Conservation (phyloP, 306 rosid genomes). For the Quercus cerris region DNA sequence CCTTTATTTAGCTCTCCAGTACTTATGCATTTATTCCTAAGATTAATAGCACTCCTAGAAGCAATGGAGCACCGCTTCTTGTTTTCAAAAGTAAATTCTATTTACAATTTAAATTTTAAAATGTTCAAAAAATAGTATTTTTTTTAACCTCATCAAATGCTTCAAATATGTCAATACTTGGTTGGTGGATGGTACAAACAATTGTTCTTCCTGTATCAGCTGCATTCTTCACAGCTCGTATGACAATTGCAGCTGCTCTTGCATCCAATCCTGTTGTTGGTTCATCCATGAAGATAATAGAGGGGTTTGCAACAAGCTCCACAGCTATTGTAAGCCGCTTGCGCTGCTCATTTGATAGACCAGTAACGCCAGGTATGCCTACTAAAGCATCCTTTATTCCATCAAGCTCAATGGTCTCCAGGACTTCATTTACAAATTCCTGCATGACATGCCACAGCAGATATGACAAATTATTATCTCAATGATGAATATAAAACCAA, state of each 20-base stretch:
- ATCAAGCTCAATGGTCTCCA: too few species aligned
- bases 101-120: constrained; percentile 18
- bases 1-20: background rate
- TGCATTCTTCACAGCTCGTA: constrained; percentile 60
- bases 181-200: too few species aligned
- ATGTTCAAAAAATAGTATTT: constrained; percentile 48
- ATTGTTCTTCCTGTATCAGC: constrained; percentile 52
- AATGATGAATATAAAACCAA: too few species aligned
- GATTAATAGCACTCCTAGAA: background rate
- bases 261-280: constrained; percentile 68
- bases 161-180: too few species aligned
- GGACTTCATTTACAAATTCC: too few species aligned
- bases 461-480: too few species aligned
- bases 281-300: constrained; percentile 65
- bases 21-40: background rate
- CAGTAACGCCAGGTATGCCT: constrained; percentile 47
- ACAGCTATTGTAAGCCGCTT: constrained; percentile 57
- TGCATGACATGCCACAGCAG: too few species aligned
- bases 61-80: background rate
- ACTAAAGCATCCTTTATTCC: too few species aligned
- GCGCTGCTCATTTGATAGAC: constrained; percentile 62
- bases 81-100: background rate
- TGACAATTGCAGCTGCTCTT: constrained; percentile 58
- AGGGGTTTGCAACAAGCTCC: constrained; percentile 64
- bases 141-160: constrained; percentile 28